Conservation (phyloP, 2,329 filamentous ascomycete genomes). For the Sporothrix humicola region DNA sequence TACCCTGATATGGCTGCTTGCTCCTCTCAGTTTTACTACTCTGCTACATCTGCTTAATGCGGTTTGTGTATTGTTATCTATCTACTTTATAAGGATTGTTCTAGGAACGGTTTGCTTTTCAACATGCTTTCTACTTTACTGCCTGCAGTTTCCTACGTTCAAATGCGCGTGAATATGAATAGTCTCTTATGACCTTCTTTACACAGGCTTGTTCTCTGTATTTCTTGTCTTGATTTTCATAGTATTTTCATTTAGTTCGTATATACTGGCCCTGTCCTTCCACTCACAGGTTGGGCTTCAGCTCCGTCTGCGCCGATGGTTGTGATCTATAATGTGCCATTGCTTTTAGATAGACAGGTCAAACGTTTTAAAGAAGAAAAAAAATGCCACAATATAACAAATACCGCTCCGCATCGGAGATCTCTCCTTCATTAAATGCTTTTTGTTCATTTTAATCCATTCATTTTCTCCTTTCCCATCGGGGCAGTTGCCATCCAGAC, state of each 20-base stretch:
- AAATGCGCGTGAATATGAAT: background rate
- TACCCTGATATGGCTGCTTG: background rate
- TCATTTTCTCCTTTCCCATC: background rate
- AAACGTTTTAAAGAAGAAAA: constrained; percentile 11
- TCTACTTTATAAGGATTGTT: background rate
- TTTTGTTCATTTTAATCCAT: background rate
- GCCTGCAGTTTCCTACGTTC: background rate
- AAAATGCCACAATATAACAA: constrained; percentile 1
- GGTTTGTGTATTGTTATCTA: constrained; percentile 11
- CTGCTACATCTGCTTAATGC: background rate
- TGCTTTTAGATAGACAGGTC: constrained; percentile 30
- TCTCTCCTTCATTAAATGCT: constrained; percentile 25
- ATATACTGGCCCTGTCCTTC: background rate
- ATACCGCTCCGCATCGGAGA: background rate
- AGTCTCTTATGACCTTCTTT: background rate
- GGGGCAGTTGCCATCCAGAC: background rate
- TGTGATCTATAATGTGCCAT: constrained; percentile 31
- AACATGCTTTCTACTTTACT: background rate
- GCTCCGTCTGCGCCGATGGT: constrained; percentile 21
- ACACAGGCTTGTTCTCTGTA: background rate
- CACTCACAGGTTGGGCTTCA: constrained; percentile 27
- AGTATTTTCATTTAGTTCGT: background rate
- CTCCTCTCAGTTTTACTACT: background rate
- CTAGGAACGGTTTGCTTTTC: background rate
- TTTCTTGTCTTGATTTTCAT: background rate